Conservation (phyloP, 2,329 filamentous ascomycete genomes). For the Nothomitra cinnamomea region DNA sequence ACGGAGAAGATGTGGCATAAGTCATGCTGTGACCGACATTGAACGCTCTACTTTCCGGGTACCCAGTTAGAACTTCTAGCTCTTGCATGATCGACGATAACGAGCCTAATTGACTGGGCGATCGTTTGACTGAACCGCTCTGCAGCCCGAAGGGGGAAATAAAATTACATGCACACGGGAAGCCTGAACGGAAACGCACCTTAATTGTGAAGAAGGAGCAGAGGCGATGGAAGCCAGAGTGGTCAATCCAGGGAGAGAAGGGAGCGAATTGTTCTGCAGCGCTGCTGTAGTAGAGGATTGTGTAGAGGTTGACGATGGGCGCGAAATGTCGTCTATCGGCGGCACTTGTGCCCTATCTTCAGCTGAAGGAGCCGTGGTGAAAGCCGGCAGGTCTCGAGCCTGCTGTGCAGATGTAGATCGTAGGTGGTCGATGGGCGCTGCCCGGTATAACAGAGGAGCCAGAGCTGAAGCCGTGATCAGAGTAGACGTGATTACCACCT, state of each 20-base stretch:
- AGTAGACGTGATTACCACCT: not conserved
- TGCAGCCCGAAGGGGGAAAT: not conserved
- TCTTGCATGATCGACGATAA: slow-evolving; percentile 4
- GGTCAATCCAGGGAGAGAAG: slow-evolving; percentile 37
- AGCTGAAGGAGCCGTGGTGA: slow-evolving; percentile 28
- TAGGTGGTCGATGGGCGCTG: slow-evolving; percentile 36
- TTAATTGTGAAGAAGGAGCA: slow-evolving; percentile 32
- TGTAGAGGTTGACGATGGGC: slow-evolving; percentile 35
- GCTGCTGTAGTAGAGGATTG: slow-evolving; percentile 26
- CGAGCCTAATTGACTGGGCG: not conserved
- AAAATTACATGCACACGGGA: not conserved
- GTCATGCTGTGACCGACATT: slow-evolving; percentile 37
- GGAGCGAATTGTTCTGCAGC: slow-evolving; percentile 23
- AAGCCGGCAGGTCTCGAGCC: slow-evolving; percentile 27
- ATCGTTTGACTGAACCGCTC: not conserved
- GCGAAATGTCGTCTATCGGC: slow-evolving; percentile 32
- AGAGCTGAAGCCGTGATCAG: slow-evolving; percentile 39
- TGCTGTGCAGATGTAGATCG: slow-evolving; percentile 31
- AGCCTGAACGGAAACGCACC: slow-evolving; percentile 23
- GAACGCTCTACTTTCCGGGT: slow-evolving; percentile 8
- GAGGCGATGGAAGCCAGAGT: slow-evolving; percentile 41
- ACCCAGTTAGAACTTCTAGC: not conserved
- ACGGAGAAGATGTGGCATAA: slow-evolving; percentile 46
- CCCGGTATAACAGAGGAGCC: slow-evolving; percentile 40
- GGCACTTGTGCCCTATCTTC: slow-evolving; percentile 30